Base-by-base conservation (phyloP, 2,329 filamentous ascomycete species). In the Trichoderma sp. region DNA sequence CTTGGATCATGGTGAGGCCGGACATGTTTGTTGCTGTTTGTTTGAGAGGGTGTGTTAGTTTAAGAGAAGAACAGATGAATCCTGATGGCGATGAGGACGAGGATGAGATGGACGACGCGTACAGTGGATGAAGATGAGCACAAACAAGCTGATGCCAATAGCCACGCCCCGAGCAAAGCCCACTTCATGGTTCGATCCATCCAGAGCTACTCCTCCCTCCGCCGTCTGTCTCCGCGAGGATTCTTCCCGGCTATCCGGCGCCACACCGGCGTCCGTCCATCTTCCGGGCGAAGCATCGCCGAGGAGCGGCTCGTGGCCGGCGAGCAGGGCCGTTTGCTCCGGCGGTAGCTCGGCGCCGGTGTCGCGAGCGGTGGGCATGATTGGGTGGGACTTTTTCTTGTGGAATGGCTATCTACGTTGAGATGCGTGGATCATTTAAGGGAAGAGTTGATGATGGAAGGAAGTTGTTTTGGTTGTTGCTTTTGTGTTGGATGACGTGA, bases 1-100 rank as follows among this genome's bases (percentile, higher is more conserved):
- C 93, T 81, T 96, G 93, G 2, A 92, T 92, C 70, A 94, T 95
- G 6, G 92, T 93, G 78, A 97, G 90, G 75, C 93, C 90, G 13
- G 91, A 93, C 81, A 95, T 93, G 77, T 96, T 96, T 73, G 88
- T 83, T 6, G 87, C 86, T 87, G 86, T 61, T 36, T 3, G 9
- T 23, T 20, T 26, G 20, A 20, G 12, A 13, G 34, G 15, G 17
- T 6, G 23, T n/a, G 23, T 30, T 5, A 8, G 9, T 20, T 3
- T 23, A 12, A 17, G 9, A 13, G 6, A 26, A 13, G 43, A 34
- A 2, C 8, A 26, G n/a, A 7, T 26, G 63, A 66, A 15, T 32
- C 20, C 20, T 23, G 64, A n/a, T 9, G 20, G n/a, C 5, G 1
- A 39, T 23, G 58, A 61, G 20, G 4, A 17, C 3, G 15, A 8